Conservation (phyloP, 768 basidiomycete species). For the Boletus subcaerulescens region DNA sequence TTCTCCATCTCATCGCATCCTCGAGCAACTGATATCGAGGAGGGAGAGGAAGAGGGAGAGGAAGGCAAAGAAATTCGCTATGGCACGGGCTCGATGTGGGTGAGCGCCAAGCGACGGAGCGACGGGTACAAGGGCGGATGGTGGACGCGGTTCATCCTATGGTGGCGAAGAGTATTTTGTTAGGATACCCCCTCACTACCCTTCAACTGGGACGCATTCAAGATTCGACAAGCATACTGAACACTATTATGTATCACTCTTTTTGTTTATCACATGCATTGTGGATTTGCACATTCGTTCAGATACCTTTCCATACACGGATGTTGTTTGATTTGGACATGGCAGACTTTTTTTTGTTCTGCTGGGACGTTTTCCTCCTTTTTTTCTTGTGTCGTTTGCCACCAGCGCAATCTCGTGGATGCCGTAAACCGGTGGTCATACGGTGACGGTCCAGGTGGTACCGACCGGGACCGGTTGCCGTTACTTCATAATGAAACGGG, state of each 20-base stretch:
- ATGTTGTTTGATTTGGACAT: constrained; percentile 28
- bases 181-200: constrained; percentile 34
- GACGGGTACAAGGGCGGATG: constrained; percentile 72
- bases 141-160: constrained; percentile 75
- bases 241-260: constrained; percentile 33
- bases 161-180: constrained; percentile 81
- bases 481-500: constrained; percentile 8
- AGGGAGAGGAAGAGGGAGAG: constrained; percentile 55
- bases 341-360: constrained; percentile 4
- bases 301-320: constrained; percentile 17
- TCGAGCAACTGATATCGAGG: constrained; percentile 61
- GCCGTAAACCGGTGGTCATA: not conserved
- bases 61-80: constrained; percentile 60
- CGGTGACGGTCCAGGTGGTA: not conserved
- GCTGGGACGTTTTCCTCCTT: not conserved
- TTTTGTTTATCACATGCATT: constrained; percentile 29
- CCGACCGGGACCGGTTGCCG: constrained; percentile 14
- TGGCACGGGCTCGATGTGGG: constrained; percentile 85
- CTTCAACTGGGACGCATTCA: constrained; percentile 2
- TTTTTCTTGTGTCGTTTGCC: not conserved
- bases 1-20: constrained; percentile 47
- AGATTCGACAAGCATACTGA: constrained; percentile 21
- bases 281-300: constrained; percentile 23
- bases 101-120: constrained; percentile 56
- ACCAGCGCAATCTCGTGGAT: not conserved